phyloP scores from a whole-genome alignment of 352 stramenopile genomes.

The Globisporangium paroecandrum region DNA sequence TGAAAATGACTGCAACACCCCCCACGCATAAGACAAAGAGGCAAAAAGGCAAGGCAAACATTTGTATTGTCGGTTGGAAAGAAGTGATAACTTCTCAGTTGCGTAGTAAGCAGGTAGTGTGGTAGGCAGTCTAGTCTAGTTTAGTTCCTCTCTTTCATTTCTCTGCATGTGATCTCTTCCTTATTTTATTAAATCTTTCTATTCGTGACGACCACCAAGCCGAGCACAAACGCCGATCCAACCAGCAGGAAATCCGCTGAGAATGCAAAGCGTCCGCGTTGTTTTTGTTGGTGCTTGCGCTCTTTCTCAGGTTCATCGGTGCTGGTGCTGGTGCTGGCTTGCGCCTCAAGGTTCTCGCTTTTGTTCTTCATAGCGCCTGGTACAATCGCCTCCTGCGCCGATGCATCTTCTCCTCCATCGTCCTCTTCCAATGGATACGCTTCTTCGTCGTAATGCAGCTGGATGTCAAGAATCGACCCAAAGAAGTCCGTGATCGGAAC shows the following conservation, averaged over 20 bases:
- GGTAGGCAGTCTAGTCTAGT: not conserved
- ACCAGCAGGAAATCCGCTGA: slow-evolving; percentile 37
- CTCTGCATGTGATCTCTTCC: not conserved
- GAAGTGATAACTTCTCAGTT: not conserved
- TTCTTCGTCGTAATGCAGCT: slow-evolving; percentile 69
- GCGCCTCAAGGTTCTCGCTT: not conserved
- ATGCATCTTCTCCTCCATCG: not conserved
- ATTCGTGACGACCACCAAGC: slow-evolving; percentile 29
- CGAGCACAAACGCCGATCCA: slow-evolving; percentile 20
- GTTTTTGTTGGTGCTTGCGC: not conserved
- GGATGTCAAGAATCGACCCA: slow-evolving; percentile 81
- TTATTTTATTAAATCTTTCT: slow-evolving; percentile 42
- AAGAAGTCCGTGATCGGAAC: slow-evolving; percentile 88
- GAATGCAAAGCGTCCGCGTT: slow-evolving; percentile 38
- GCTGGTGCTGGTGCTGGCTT: not conserved
- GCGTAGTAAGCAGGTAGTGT: not conserved
- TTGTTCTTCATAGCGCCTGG: not conserved
- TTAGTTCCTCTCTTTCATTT: not conserved
- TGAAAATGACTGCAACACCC: not conserved
- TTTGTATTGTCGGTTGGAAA: not conserved
- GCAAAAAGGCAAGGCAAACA: not conserved
- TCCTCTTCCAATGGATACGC: slow-evolving; percentile 54
- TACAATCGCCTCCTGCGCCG: not conserved
- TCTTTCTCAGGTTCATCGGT: not conserved
- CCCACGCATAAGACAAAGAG: not conserved